Evolutionary conservation across 805 yeast genomes (phyloP), one percentile per base, ranked within the genome.

Genomic region (Saccharomycodes ludwigii): DNA sequence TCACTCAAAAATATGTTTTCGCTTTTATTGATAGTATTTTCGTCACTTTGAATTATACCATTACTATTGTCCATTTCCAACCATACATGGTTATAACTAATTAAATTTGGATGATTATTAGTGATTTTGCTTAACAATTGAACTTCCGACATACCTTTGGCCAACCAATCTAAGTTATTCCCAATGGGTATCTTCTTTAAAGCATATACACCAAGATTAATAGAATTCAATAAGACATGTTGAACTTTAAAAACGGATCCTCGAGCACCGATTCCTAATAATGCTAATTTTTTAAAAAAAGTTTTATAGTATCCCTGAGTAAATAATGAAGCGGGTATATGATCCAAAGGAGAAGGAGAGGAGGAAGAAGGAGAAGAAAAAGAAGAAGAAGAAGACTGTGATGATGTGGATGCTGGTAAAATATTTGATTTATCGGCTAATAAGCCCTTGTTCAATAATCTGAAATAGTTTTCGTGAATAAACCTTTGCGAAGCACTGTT

Each of bases 31-130:
- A 37, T 19, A 1, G 43, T 36, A n/a, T n/a, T n/a, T n/a, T n/a
- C n/a, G 4, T 25, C 21, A 20, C 21, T 15, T 21, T 77, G 72
- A 31, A 75, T 74, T 49, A 72, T 72, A 7, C 56, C 59, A 28
- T 67, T 59, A 18, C 67, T 48, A 13, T 59, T 52, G 24, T 68
- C 79, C 45, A 76, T 62, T 47, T 85, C 95, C 20, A 85, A 52
- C 95, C 95, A 85, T 17, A 84, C 95, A 54, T 85, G 95, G 47
- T 85, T 84, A 48, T 85, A 85, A 14, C 79, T 70, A 18, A 85
- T 82, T 42, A 85, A 63, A 50, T 84, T 79, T 27, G 68, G 60
- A 40, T 61, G 59, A 23, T 54, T 65, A 66, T 49, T 67, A 31
- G 58, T 71, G 34, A 58, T 40, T 20, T 52, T 64, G 30, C 56